These are phyloP conservation scores for Chrysosphaeria jannelii DNA, from an alignment of 2,329 filamentous ascomycete species.

Conservation along the genomic window DNA sequence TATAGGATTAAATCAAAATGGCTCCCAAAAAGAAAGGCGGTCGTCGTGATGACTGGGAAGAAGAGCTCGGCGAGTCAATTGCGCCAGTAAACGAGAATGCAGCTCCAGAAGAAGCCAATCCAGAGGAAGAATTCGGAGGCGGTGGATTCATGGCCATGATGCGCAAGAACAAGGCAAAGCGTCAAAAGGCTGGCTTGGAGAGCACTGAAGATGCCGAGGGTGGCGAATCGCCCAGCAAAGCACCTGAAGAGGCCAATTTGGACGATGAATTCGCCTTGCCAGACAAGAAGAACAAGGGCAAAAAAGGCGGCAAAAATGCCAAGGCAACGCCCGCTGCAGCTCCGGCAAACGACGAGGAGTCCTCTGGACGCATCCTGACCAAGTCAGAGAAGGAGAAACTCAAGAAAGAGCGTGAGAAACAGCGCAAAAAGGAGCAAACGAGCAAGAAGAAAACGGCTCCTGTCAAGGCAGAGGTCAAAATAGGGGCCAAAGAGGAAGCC, in stretches of 20 bases:
- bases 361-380: conserved; percentile 44
- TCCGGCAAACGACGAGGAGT: conserved; percentile 17
- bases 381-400: conserved; percentile 97
- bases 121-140: conserved; percentile 20
- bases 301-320: conserved; percentile 12
- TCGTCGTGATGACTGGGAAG: conserved; percentile 81
- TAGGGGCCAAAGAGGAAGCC: conserved; percentile 6
- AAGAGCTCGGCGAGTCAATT: conserved; percentile 56
- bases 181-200: conserved; percentile 56
- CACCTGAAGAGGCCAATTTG: conserved; percentile 49
- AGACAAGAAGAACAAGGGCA: conserved; percentile 42
- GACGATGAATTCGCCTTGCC: conserved; percentile 68
- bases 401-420: conserved; percentile 96
- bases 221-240: conserved; percentile 23
- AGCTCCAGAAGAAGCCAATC: conserved; percentile 14
- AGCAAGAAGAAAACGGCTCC: conserved; percentile 51
- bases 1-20: conserved; percentile 25
- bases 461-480: conserved; percentile 13
- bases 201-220: conserved; percentile 6
- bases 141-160: conserved; percentile 53
- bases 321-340: conserved; percentile 18
- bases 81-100: conserved; percentile 24
- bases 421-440: conserved; percentile 92
- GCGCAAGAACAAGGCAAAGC: conserved; percentile 58
- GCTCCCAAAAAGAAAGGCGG: conserved; percentile 68